Evolutionary conservation across 2,329 filamentous ascomycete genomes (phyloP), one percentile per base, ranked within the genome.

Genomic region (Fusarium decemcellulare): DNA sequence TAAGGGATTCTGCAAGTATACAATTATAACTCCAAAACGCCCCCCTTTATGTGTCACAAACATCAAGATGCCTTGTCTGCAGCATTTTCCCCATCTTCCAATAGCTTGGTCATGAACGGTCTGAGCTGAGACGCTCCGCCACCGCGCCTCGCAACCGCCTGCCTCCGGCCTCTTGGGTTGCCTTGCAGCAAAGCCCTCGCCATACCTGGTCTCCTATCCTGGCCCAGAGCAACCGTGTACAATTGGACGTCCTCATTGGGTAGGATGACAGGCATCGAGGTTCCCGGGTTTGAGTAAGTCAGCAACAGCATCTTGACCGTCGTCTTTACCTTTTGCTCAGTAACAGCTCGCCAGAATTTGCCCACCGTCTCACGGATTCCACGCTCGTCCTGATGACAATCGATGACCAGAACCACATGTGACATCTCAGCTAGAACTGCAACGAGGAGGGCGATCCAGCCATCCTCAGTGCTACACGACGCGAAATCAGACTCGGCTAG

Each of bases 271-370:
- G 55, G 63, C 51, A 47, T 51, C 3, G 36, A 42, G 1, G 36
- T 27, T 44, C 46, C 60, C 14, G 63, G 63, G 11, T 29, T 34
- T 4, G 51, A 44, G 8, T 64, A 66, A 23, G 55, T 63, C 34
- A 63, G 29, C 1, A 67, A 37, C 15, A 67, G 65, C 58, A 67
- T 67, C 40, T 67, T 65, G 34, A 55, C 27, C 1, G 27, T 44
- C 8, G 57, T 56, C 4, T 34, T 44, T 18, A 32, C 27, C 6
- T 65, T 58, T 29, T 50, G 53, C 29, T 67, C 43, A 1, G 30
- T n/a, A 2, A 55, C 40, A 2, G 42, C 8, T 14, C 14, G 14
- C 65, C 61, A 67, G 18, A 67, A 59, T 14, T 53, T 52, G 5
- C 48, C 40, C 2, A 62, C 44, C 4, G 53, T 36, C 27, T 46